Conservation (phyloP, 345 rosid genomes). For the Triadica sebifera region DNA sequence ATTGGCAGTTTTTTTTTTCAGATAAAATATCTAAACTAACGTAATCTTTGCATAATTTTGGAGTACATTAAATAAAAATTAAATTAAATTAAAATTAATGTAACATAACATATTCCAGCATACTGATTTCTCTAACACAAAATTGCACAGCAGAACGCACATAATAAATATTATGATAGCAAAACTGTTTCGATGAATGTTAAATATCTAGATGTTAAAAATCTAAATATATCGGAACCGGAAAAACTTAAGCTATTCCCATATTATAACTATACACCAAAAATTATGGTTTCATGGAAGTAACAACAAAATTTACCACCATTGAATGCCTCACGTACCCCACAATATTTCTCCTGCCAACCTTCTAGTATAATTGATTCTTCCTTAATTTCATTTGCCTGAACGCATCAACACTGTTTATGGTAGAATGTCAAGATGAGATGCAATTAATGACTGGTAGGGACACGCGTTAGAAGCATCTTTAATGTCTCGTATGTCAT, state of each 20-base stretch:
- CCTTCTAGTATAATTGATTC: not conserved
- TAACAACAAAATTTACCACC: conserved; percentile 54
- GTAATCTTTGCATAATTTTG: no score
- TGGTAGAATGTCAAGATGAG: not conserved
- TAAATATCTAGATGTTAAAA: not conserved
- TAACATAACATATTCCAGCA: no score
- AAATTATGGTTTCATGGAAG: conserved; percentile 26
- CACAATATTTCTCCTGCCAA: conserved; percentile 16
- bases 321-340: conserved; percentile 18
- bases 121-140: no score
- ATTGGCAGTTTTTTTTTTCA: no score
- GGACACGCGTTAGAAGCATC: conserved; percentile 33
- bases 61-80: no score
- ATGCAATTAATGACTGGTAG: conserved; percentile 5
- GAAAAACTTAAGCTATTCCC: conserved; percentile 18
- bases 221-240: conserved; percentile 5
- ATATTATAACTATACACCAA: conserved; percentile 37
- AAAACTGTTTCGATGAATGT: conserved; percentile 23
- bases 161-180: conserved; percentile 2
- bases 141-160: not conserved
- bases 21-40: no score
- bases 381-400: not conserved
- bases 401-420: not conserved
- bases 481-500: conserved; percentile 90
- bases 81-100: no score